A percentile compares a stretch with the other conserved stretches of the same genome.
Conservation (phyloP, 2,329 filamentous ascomycete genomes). For the Bimuria novae-zelandiae region DNA sequence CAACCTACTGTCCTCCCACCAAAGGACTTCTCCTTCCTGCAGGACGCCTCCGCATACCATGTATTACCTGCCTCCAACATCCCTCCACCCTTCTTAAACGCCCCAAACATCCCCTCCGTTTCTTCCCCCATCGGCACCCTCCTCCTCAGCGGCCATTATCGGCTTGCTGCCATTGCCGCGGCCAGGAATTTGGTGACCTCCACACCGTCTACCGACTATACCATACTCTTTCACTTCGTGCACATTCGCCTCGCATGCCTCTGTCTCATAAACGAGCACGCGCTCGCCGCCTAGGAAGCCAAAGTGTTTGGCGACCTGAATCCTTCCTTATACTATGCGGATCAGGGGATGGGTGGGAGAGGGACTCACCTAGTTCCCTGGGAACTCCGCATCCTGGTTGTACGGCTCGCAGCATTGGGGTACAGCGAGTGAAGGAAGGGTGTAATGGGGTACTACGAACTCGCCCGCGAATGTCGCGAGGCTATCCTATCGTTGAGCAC, state of each 20-base stretch:
- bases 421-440: constrained; percentile 83
- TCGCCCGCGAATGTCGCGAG: constrained; percentile 75
- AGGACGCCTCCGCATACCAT: constrained; percentile 82
- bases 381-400: constrained; percentile 80
- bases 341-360: not conserved
- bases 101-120: constrained; percentile 65
- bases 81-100: constrained; percentile 69
- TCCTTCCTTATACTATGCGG: constrained; percentile 54
- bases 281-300: constrained; percentile 63
- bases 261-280: constrained; percentile 71
- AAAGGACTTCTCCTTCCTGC: constrained; percentile 80
- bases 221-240: constrained; percentile 73
- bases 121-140: constrained; percentile 68
- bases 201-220: constrained; percentile 60
- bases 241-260: constrained; percentile 83
- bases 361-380: constrained; percentile 71
- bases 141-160: constrained; percentile 75
- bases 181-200: constrained; percentile 62
- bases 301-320: constrained; percentile 65
- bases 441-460: constrained; percentile 88
- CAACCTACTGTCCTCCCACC: constrained; percentile 34
- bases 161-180: constrained; percentile 73
- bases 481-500: constrained; percentile 53
- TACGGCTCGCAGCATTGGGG: constrained; percentile 82
- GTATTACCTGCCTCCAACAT: constrained; percentile 68